Percentiles rank a stretch among this genome's conserved stretches.
Conservation (phyloP, 768 basidiomycete species). For the Leccinum disarticulatum region DNA sequence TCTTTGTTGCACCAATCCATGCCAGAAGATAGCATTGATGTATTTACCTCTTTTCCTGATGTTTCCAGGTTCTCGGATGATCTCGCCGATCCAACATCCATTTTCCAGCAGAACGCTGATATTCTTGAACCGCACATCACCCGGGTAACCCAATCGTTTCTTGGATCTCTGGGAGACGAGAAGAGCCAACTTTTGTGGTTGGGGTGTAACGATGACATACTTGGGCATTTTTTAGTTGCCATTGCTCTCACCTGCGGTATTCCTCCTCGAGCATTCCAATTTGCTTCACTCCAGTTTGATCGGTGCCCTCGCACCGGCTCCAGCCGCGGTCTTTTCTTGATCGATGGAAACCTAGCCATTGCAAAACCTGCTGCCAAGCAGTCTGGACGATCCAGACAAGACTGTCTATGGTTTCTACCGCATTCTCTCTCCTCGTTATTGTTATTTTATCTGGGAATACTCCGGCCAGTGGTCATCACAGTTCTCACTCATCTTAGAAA, state of each 20-base stretch:
- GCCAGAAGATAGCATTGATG: no score
- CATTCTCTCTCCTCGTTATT: not conserved
- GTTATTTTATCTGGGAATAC: not conserved
- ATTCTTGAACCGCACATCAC: no score
- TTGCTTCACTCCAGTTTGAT: not conserved
- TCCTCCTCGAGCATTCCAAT: not conserved
- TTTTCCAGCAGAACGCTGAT: no score
- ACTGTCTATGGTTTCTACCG: not conserved
- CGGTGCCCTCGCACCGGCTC: not conserved
- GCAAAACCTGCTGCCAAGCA: not conserved
- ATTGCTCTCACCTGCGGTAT: not conserved
- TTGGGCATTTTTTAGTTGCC: no score
- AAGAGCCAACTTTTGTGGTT: no score
- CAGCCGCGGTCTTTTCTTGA: not conserved
- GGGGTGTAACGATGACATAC: no score
- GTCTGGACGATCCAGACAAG: not conserved
- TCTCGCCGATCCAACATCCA: no score
- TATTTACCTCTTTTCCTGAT: no score
- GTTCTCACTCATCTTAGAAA: not conserved
- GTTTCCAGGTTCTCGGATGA: no score
- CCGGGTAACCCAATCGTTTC: no score
- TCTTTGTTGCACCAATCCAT: no score
- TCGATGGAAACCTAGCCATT: not conserved
- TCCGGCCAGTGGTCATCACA: not conserved
- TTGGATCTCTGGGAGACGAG: no score